Evolutionary conservation across 1,139 yeast genomes (phyloP), one percentile per base, ranked within the genome.

Genomic region (Zygotorulaspora mrakii): DNA sequence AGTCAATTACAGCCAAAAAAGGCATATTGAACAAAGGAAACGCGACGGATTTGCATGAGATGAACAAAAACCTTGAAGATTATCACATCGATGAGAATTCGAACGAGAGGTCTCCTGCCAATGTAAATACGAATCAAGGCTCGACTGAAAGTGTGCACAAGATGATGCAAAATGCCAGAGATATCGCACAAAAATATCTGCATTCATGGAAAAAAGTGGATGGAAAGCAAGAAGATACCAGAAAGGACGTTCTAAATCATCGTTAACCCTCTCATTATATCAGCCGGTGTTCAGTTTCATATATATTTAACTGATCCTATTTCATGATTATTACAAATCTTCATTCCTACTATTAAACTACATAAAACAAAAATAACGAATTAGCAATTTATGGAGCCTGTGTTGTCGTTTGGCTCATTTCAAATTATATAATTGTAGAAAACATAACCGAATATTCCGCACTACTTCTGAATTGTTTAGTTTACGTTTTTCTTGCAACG

Each of bases 1-100:
- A 53, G 29, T 53, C 59, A 9, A 53, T 54, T 8, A 49, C 50
- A 8, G 42, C 55, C 10, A 45, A 52, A 29, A 48, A 52, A 30
- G 45, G 46, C 11, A 40, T 25, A 13, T 36, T 31, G n/a, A 37
- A 36, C 24, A 39, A 38, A 20, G 25, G 28, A 26, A 16, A 37
- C 10, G 7, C 37, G 6, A 36, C 24, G 14, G 47, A 40, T 11
- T 17, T 43, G 17, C 35, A 34, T n/a, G 47, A 43, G 11, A 42
- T 49, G 37, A 46, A 48, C 43, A 48, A 46, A 29, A 41, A 48
- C 23, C 25, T 49, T n/a, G 44, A 47, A 30, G 42, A 42, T 16
- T 44, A 37, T 37, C 53, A 49, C 30, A 36, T 49, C 17, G 48
- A 46, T 34, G 45, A 40, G 17, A 38, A 43, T 20, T 17, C 22